These are phyloP conservation scores for Suillus cothurnatus DNA, from an alignment of 768 basidiomycete species.

Conservation along the genomic window DNA sequence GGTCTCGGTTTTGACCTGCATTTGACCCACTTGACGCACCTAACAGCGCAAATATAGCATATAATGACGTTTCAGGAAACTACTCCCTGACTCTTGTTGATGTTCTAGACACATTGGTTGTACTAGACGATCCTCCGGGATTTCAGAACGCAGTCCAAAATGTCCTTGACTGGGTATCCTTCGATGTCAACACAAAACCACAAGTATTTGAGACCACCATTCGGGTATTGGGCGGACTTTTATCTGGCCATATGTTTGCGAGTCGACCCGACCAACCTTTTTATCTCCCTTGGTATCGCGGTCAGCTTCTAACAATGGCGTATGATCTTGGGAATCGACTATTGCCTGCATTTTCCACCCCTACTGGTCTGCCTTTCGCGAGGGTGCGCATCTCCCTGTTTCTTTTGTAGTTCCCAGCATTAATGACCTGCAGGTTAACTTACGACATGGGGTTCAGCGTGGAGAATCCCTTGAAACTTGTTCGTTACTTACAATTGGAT, in stretches of 20 bases:
- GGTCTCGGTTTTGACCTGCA: conserved; percentile 9
- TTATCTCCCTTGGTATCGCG: conserved; percentile 81
- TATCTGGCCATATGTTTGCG: conserved; percentile 87
- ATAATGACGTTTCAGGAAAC: conserved; percentile 95
- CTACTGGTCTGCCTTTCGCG: conserved; percentile 91
- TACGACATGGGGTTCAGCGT: conserved; percentile 72
- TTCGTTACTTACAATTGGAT: conserved; percentile 40
- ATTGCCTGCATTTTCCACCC: conserved; percentile 88
- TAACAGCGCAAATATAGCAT: conserved; percentile 64
- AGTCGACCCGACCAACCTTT: conserved; percentile 65
- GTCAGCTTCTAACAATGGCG: conserved; percentile 79
- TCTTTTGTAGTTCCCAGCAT: neutral
- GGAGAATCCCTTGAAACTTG: conserved; percentile 87
- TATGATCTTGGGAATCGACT: conserved; percentile 85
- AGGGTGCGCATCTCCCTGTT: conserved; percentile 50
- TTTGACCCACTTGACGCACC: conserved; percentile 15
- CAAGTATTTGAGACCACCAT: conserved; percentile 99
- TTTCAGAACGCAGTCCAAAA: conserved; percentile 86
- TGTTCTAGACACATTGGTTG: conserved; percentile 85
- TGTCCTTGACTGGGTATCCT: conserved; percentile 81
- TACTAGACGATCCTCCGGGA: conserved; percentile 75
- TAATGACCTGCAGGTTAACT: conserved; percentile 62
- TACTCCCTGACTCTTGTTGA: conserved; percentile 85
- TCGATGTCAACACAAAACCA: conserved; percentile 94
- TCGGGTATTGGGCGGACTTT: conserved; percentile 86